A percentile compares a stretch with the other conserved stretches of the same genome.
Evolutionary conservation across 176 grass and related monocot genomes (phyloP).

Genomic region (Oryza officinalis): DNA sequence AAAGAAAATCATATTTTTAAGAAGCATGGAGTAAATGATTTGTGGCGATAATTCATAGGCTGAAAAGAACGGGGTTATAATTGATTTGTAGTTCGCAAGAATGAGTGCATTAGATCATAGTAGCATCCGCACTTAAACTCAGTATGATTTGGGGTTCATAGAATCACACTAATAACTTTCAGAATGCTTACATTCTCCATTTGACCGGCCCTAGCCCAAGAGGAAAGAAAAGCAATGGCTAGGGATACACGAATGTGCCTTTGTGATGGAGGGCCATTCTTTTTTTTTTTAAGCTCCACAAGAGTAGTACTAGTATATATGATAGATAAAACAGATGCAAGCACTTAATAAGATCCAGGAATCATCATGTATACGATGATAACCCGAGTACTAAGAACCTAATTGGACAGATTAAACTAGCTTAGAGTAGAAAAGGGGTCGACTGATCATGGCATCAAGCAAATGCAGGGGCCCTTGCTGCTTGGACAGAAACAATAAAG

Average conservation of each 20-base stretch:
- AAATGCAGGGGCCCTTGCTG: background rate
- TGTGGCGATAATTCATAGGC: too few relatives aligned
- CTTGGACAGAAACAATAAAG: background rate
- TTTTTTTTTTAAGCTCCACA: background rate
- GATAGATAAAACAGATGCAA: background rate
- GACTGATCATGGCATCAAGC: background rate
- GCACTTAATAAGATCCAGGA: background rate
- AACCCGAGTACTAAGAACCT: background rate
- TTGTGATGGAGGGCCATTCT: constrained; percentile 30
- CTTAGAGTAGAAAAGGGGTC: background rate
- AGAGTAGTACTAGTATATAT: background rate
- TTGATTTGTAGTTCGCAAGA: background rate
- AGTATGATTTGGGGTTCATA: background rate
- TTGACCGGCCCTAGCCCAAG: constrained; percentile 13
- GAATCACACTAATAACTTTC: background rate
- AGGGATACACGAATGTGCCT: background rate
- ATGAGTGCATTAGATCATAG: background rate
- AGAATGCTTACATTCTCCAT: background rate
- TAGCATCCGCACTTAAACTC: background rate
- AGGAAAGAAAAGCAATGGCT: constrained; percentile 11
- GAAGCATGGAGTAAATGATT: too few relatives aligned
- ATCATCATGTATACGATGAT: background rate
- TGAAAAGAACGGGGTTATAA: too few relatives aligned
- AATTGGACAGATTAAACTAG: background rate
- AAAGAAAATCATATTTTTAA: too few relatives aligned